phyloP scores from a whole-genome alignment of 2,329 filamentous ascomycete genomes.

The Paecilomyces variotii region DNA sequence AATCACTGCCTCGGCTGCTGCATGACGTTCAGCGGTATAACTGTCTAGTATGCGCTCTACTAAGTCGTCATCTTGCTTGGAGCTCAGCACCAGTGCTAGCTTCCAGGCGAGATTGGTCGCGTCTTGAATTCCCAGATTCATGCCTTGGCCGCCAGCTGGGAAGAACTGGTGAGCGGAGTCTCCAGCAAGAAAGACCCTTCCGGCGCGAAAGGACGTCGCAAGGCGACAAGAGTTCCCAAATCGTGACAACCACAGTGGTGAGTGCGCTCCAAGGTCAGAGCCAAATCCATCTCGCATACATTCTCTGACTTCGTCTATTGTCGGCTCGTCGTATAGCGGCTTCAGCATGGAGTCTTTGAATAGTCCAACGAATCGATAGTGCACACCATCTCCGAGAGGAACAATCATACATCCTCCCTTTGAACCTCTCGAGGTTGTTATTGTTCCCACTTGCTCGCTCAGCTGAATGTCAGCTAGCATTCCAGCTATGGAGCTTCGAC shows the following conservation, averaged over 20 bases:
- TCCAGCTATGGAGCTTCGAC: neutral
- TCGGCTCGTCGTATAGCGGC: neutral
- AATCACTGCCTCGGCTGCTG: neutral
- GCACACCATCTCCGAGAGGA: neutral
- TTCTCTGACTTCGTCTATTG: neutral
- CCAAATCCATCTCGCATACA: neutral
- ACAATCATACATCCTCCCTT: neutral
- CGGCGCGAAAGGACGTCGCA: neutral
- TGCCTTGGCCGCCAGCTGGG: constrained; percentile 13
- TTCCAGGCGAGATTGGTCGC: constrained; percentile 15
- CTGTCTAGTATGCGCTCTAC: neutral
- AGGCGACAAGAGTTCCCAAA: neutral
- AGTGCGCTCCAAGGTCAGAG: neutral
- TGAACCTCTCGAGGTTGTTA: neutral
- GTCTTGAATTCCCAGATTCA: constrained; percentile 16
- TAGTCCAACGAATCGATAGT: neutral
- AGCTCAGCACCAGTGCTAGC: constrained; percentile 10
- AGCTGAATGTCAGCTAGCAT: neutral
- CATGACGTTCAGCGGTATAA: neutral
- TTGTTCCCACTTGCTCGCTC: neutral
- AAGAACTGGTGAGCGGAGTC: constrained; percentile 13
- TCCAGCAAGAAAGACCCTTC: constrained; percentile 11
- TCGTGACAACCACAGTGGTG: neutral
- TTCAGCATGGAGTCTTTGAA: neutral
- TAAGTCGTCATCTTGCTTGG: neutral